These are phyloP conservation scores for Cytidiella melzeri DNA, from an alignment of 768 basidiomycete species.

Conservation along the genomic window DNA sequence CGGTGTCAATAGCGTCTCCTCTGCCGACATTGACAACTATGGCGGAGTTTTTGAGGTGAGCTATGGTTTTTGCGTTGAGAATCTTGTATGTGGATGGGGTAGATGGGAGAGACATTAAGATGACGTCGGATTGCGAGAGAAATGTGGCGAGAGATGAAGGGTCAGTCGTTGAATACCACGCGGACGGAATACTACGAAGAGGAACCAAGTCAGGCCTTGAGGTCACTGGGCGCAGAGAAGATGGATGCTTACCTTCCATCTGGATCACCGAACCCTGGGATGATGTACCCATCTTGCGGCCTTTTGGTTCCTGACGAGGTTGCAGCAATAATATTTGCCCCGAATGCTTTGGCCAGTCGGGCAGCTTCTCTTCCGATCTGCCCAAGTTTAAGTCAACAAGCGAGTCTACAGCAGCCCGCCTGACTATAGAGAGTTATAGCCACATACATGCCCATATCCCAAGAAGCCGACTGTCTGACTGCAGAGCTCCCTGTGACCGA, in stretches of 20 bases:
- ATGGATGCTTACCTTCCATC: conserved; percentile 2
- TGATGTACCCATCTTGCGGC: conserved; percentile 7
- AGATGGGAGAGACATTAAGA: conserved; percentile 7
- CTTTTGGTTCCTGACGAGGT: background rate
- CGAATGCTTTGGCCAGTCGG: conserved; percentile 7
- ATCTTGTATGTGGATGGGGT: conserved; percentile 5
- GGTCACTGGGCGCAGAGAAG: background rate
- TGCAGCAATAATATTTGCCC: conserved; percentile 9
- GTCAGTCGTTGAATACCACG: conserved; percentile 5
- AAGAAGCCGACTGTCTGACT: conserved; percentile 12
- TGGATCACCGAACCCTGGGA: conserved; percentile 10
- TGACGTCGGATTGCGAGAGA: conserved; percentile 4
- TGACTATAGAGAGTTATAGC: background rate
- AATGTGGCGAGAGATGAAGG: conserved; percentile 1
- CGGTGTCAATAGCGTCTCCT: conserved; percentile 8
- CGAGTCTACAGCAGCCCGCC: background rate
- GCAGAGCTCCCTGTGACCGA: conserved; percentile 3
- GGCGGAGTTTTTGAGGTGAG: background rate
- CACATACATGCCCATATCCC: conserved; percentile 13
- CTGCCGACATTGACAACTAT: conserved; percentile 11
- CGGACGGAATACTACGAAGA: conserved; percentile 1
- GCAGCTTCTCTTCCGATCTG: conserved; percentile 9
- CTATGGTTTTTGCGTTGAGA: conserved; percentile 3
- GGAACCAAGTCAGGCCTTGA: background rate
- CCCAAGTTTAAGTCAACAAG: background rate